Evolutionary conservation across 768 basidiomycete genomes (phyloP).

Genomic region (Porphyrellus cyaneotinctus): DNA sequence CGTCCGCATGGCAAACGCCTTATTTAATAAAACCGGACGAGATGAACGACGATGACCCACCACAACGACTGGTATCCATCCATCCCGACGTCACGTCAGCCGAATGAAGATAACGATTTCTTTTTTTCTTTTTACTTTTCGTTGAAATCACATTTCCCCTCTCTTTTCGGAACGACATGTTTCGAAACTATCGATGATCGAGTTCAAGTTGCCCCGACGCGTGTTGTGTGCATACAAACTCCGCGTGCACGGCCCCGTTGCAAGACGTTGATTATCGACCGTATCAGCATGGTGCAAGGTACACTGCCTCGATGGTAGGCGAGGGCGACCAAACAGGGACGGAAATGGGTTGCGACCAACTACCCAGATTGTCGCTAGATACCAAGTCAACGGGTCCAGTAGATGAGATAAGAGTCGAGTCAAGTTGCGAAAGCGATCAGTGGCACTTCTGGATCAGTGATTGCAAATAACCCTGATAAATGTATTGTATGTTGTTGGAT

Average conservation of each 20-base stretch:
- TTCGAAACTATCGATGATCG: slow-evolving; percentile 5
- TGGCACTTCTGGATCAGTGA: background rate
- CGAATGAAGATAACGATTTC: background rate
- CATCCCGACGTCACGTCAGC: too few relatives aligned
- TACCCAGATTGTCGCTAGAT: background rate
- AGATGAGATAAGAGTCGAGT: too few relatives aligned
- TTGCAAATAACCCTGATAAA: slow-evolving; percentile 15
- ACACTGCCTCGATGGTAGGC: background rate
- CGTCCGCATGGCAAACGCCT: too few relatives aligned
- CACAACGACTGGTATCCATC: too few relatives aligned
- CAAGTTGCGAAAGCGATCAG: background rate
- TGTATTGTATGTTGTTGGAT: slow-evolving; percentile 22
- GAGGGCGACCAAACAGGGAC: background rate
- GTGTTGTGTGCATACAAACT: background rate
- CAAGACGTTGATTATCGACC: background rate
- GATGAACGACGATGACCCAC: too few relatives aligned
- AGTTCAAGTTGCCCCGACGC: background rate
- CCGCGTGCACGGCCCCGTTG: background rate
- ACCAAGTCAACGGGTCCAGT: background rate
- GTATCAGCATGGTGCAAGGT: background rate
- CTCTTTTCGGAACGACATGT: background rate
- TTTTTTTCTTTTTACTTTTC: background rate
- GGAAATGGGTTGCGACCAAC: background rate
- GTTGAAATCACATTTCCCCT: background rate
- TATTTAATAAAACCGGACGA: too few relatives aligned